These are phyloP conservation scores for Stagonosporopsis cucurbitacearum DNA, from an alignment of 2,329 filamentous ascomycete species.

Conservation along the genomic window DNA sequence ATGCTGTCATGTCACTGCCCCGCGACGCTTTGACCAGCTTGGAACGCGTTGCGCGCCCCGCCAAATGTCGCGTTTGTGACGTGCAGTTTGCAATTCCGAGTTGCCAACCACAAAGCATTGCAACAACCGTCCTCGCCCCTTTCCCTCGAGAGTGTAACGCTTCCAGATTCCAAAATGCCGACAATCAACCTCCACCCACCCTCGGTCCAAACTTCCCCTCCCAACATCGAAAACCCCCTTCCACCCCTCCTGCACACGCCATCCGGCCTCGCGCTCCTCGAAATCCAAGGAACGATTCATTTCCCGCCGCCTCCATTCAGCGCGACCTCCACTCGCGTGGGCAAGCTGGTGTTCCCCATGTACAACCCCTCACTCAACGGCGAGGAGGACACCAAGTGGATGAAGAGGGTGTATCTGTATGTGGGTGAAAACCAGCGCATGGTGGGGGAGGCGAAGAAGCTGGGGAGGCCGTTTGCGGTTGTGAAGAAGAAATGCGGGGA, in stretches of 20 bases:
- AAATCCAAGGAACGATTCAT: constrained; percentile 91
- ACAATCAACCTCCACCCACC: constrained; percentile 36
- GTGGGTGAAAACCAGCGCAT: constrained; percentile 88
- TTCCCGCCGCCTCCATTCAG: constrained; percentile 57
- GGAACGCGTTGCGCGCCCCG: constrained; percentile 22
- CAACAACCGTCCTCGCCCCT: neutral
- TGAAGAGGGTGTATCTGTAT: constrained; percentile 88
- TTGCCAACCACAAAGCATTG: neutral
- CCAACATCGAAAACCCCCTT: constrained; percentile 62
- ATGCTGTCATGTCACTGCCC: constrained; percentile 18
- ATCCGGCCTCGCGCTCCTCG: constrained; percentile 84
- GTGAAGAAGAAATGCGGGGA: constrained; percentile 58
- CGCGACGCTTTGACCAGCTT: constrained; percentile 11
- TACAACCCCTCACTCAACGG: constrained; percentile 62
- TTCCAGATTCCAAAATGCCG: constrained; percentile 34
- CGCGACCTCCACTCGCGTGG: constrained; percentile 61
- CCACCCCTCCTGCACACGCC: constrained; percentile 88
- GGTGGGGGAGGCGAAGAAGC: constrained; percentile 87
- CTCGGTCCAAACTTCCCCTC: neutral
- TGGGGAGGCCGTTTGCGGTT: constrained; percentile 80
- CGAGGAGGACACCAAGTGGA: constrained; percentile 72
- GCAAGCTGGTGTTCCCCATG: constrained; percentile 78
- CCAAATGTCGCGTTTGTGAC: constrained; percentile 5
- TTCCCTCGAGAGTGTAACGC: no score
- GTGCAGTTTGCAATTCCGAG: neutral